phyloP scores from a whole-genome alignment of 768 basidiomycete genomes.

The Termitomyces sp. region DNA sequence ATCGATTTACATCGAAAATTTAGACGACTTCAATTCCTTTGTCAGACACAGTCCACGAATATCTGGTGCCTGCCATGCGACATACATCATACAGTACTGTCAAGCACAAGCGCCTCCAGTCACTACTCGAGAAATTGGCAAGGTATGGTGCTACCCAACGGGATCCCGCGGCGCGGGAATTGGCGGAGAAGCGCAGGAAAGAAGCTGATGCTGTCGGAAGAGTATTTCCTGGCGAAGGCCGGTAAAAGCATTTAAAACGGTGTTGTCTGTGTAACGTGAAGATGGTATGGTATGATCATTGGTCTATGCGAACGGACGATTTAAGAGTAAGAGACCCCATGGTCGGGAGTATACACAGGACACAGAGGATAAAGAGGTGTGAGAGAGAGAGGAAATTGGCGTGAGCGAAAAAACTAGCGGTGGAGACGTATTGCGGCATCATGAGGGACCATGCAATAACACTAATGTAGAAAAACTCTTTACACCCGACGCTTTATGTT shows the following conservation, averaged over 20 bases:
- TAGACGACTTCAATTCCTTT: constrained; percentile 73
- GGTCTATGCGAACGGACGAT: constrained; percentile 29
- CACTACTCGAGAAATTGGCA: constrained; percentile 75
- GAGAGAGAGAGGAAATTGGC: constrained; percentile 27
- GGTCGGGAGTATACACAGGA: constrained; percentile 25
- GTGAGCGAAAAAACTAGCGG: constrained; percentile 35
- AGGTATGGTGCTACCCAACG: constrained; percentile 60
- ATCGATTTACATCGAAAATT: constrained; percentile 1
- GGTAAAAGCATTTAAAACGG: constrained; percentile 23
- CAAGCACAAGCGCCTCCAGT: constrained; percentile 66
- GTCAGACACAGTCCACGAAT: constrained; percentile 71
- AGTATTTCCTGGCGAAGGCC: constrained; percentile 64
- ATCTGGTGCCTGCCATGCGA: constrained; percentile 64
- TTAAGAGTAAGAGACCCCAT: constrained; percentile 20
- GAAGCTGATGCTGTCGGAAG: constrained; percentile 77
- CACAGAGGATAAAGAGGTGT: constrained; percentile 21
- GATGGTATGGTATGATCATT: constrained; percentile 21
- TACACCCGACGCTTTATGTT: constrained; percentile 85
- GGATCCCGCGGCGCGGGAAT: constrained; percentile 53
- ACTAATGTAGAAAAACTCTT: constrained; percentile 37
- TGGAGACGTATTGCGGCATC: constrained; percentile 50
- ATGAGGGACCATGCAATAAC: constrained; percentile 55
- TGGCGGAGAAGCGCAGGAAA: constrained; percentile 65
- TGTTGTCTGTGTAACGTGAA: constrained; percentile 4
- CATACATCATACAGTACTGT: constrained; percentile 61